Evolutionary conservation across 2,329 filamentous ascomycete genomes (phyloP).

Genomic region (Penicillium hesseltinei): DNA sequence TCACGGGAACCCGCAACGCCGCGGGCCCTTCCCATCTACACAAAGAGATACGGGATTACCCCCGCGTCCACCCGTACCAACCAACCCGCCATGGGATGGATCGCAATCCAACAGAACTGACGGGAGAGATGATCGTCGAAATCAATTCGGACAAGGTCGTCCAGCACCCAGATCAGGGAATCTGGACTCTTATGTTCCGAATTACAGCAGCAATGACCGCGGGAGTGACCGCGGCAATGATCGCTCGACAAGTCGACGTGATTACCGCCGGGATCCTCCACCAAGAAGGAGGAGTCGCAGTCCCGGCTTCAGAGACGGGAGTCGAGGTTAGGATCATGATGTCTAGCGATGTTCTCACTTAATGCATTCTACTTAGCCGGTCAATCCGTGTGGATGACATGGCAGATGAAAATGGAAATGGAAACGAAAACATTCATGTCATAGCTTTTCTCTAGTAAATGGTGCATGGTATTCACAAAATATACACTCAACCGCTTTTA

Average conservation of each 20-base stretch:
- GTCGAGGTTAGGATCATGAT: constrained; percentile 19
- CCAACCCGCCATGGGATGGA: constrained; percentile 31
- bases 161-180: constrained; percentile 26
- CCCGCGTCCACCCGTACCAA: constrained; percentile 37
- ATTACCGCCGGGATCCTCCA: constrained; percentile 31
- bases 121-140: constrained; percentile 31
- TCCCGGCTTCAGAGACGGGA: constrained; percentile 29
- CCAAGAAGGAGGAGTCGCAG: constrained; percentile 37
- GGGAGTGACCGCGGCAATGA: constrained; percentile 17
- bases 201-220: constrained; percentile 24
- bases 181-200: constrained; percentile 40
- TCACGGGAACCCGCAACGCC: constrained; percentile 22
- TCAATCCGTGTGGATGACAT: constrained; percentile 2
- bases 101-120: constrained; percentile 28
- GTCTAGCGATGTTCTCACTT: neutral
- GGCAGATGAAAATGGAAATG: constrained; percentile 2
- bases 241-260: constrained; percentile 26
- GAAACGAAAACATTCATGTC: constrained; percentile 8
- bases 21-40: constrained; percentile 27
- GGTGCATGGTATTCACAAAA: constrained; percentile 10
- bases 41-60: constrained; percentile 37
- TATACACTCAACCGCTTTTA: constrained; percentile 7
- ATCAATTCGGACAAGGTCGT: constrained; percentile 28
- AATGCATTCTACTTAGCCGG: constrained; percentile 7
- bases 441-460: constrained; percentile 13